phyloP scores from a whole-genome alignment of 2,329 filamentous ascomycete genomes.

The Pezicula carpinea region DNA sequence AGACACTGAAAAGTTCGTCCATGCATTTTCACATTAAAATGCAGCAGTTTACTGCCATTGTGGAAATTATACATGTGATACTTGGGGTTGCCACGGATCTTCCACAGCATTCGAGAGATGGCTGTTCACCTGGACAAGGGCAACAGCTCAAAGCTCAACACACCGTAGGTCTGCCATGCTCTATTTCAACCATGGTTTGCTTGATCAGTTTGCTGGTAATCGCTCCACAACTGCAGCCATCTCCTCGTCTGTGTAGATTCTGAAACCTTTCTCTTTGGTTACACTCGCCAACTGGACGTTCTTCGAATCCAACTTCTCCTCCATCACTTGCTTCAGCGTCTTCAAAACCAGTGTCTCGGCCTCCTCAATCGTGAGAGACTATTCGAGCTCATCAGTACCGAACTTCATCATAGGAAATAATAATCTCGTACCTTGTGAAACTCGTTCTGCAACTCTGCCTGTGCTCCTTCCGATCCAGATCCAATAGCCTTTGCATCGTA shows the following conservation, averaged over 20 bases:
- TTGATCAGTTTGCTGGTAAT: conserved; percentile 58
- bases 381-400: conserved; percentile 16
- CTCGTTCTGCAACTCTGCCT: conserved; percentile 97
- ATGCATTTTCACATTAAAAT: too few relatives aligned
- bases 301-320: conserved; percentile 98
- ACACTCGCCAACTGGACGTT: conserved; percentile 98
- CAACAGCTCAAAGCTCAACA: too few relatives aligned
- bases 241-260: conserved; percentile 97
- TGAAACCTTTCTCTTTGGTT: conserved; percentile 95
- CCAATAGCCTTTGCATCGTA: conserved; percentile 99
- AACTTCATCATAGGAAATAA: not conserved
- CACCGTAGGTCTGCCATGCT: too few relatives aligned
- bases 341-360: conserved; percentile 94
- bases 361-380: conserved; percentile 86
- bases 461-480: conserved; percentile 92
- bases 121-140: too few relatives aligned
- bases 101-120: too few relatives aligned
- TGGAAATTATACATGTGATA: too few relatives aligned
- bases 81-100: too few relatives aligned
- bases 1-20: too few relatives aligned
- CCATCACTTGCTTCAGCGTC: conserved; percentile 99
- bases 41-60: too few relatives aligned
- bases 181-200: not conserved
- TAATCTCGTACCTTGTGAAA: conserved; percentile 71
- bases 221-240: conserved; percentile 91